Percentiles rank a stretch among this genome's conserved stretches.
Conservation (phyloP, 371 early-diverging fungal species). For the Blakeslea trispora region DNA sequence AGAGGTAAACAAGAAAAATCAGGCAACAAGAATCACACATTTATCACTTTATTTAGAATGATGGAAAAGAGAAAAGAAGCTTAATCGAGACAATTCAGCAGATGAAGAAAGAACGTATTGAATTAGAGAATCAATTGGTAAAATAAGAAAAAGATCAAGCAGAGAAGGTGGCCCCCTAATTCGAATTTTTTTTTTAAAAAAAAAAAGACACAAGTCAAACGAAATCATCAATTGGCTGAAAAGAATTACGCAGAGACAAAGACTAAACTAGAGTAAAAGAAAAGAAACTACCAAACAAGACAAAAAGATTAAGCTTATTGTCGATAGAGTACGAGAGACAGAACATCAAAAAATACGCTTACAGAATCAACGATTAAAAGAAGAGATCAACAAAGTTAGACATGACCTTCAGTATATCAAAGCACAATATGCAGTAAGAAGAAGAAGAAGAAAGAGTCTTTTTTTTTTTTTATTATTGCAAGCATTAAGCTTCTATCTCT, state of each 20-base stretch:
- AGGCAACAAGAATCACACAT: not conserved
- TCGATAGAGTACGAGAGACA: conserved; percentile 19
- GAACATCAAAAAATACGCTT: conserved; percentile 20
- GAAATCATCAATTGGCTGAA: conserved; percentile 7
- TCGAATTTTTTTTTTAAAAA: too few species aligned
- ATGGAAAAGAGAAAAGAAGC: conserved; percentile 14
- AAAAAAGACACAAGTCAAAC: conserved; percentile 12
- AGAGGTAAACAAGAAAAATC: conserved; percentile 30
- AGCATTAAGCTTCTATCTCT: too few species aligned
- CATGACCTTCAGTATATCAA: conserved; percentile 49
- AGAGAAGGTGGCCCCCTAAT: too few species aligned
- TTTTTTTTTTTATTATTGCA: too few species aligned
- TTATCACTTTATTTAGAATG: conserved; percentile 10
- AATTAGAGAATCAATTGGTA: conserved; percentile 11
- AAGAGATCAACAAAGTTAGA: conserved; percentile 43
- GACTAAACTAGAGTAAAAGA: conserved; percentile 26
- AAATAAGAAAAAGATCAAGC: not conserved
- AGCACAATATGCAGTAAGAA: conserved; percentile 47
- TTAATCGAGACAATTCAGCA: conserved; percentile 11
- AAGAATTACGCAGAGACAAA: conserved; percentile 4
- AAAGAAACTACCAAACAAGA: too few species aligned
- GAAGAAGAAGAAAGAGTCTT: not conserved
- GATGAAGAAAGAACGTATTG: conserved; percentile 13
- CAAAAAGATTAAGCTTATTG: not conserved
- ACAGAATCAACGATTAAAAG: conserved; percentile 29